Percentiles rank a stretch among this genome's conserved stretches.
Conservation (phyloP, 2,329 filamentous ascomycete species). For the Penicillium hesseltinei region DNA sequence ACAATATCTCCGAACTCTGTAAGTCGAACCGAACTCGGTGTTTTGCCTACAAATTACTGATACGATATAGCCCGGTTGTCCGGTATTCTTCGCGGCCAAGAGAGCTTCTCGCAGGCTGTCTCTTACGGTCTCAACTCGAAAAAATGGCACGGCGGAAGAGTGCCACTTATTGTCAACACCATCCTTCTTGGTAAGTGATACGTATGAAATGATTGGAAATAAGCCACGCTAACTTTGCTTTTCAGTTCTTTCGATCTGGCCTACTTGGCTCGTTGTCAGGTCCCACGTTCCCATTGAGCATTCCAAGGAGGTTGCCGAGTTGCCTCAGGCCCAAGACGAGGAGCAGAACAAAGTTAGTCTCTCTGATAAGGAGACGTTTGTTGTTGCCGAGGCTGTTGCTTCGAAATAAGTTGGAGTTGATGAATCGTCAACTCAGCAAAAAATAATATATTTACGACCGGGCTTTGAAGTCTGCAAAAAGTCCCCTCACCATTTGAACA, state of each 20-base stretch:
- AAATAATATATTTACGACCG: background rate
- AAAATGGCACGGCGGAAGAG: slow-evolving; percentile 43
- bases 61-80: slow-evolving; percentile 34
- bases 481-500: background rate
- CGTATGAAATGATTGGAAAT: background rate
- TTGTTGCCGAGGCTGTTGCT: background rate
- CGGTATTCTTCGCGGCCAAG: slow-evolving; percentile 46
- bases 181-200: slow-evolving; percentile 30
- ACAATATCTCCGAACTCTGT: slow-evolving; percentile 53
- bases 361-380: background rate
- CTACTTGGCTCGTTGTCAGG: slow-evolving; percentile 29
- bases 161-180: slow-evolving; percentile 45
- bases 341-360: slow-evolving; percentile 6
- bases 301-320: slow-evolving; percentile 3
- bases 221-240: background rate
- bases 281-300: slow-evolving; percentile 23
- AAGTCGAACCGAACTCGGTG: background rate
- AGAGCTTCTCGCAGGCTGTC: slow-evolving; percentile 47
- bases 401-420: background rate
- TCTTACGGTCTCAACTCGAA: slow-evolving; percentile 46
- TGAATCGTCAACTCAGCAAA: background rate
- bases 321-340: slow-evolving; percentile 12
- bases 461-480: background rate
- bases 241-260: slow-evolving; percentile 25
- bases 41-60: slow-evolving; percentile 6